These are phyloP conservation scores for Aspergillus novofumigatus DNA, from an alignment of 2,329 filamentous ascomycete species.

Conservation along the genomic window DNA sequence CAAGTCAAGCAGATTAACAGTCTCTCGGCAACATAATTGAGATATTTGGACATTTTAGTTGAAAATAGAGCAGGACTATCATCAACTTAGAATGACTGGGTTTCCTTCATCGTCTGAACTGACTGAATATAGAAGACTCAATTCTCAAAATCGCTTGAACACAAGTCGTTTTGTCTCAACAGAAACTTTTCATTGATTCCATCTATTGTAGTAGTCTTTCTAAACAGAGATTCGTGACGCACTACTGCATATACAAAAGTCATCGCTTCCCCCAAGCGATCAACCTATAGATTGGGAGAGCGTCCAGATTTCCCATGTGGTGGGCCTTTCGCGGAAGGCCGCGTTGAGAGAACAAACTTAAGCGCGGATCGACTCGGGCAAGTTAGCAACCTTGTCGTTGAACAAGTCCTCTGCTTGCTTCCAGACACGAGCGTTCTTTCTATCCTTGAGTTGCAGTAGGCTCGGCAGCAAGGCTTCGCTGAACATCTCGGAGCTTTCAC, in stretches of 20 bases:
- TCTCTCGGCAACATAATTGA: background rate
- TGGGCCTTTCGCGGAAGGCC: background rate
- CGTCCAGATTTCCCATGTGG: background rate
- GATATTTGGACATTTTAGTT: background rate
- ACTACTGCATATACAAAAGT: background rate
- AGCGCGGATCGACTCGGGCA: conserved; percentile 47
- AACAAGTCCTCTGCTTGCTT: conserved; percentile 78
- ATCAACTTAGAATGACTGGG: background rate
- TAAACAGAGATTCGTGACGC: background rate
- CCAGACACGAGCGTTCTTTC: conserved; percentile 72
- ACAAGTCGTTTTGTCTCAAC: background rate
- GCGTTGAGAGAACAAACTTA: conserved; percentile 2
- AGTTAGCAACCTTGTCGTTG: conserved; percentile 69
- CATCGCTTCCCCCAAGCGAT: background rate
- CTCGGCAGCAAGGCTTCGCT: conserved; percentile 72
- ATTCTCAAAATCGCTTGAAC: background rate
- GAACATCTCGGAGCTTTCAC: conserved; percentile 85
- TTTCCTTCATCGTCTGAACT: background rate
- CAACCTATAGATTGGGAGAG: background rate
- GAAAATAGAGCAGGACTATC: background rate
- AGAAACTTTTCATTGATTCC: background rate
- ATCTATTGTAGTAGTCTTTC: background rate
- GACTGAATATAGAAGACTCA: background rate
- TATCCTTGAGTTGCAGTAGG: conserved; percentile 72
- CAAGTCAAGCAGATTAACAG: background rate